A percentile compares a stretch with the other conserved stretches of the same genome.
Conservation (phyloP, 768 basidiomycete species). For the Rhizopogon vulgaris region DNA sequence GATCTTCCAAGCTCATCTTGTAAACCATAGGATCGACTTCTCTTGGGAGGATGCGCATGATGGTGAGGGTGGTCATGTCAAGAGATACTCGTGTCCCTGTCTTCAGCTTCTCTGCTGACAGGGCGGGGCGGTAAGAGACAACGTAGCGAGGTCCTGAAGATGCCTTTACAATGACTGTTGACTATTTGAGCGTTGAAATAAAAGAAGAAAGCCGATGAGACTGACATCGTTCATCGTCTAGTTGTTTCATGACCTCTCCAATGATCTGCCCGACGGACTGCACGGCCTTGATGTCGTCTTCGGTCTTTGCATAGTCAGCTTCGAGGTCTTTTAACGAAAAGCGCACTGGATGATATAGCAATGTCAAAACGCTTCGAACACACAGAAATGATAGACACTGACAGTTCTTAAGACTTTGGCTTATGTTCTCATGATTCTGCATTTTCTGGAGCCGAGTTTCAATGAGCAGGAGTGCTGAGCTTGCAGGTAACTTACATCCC, state of each 20-base stretch:
- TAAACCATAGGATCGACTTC: conserved; percentile 98
- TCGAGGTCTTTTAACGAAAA: conserved; percentile 87
- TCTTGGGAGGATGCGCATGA: conserved; percentile 96
- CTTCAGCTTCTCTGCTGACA: conserved; percentile 90
- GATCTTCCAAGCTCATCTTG: conserved; percentile 99
- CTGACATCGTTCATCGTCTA: conserved; percentile 96
- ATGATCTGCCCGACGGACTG: conserved; percentile 99
- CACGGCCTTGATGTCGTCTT: conserved; percentile 98
- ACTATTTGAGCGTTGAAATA: background rate
- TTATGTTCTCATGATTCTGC: conserved; percentile 81
- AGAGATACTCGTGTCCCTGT: conserved; percentile 91
- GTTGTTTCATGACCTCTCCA: conserved; percentile 97
- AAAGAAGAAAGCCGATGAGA: conserved; percentile 5
- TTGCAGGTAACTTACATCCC: conserved; percentile 46
- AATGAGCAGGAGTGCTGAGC: background rate
- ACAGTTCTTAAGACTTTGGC: conserved; percentile 89
- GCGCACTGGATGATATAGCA: conserved; percentile 52
- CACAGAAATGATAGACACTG: conserved; percentile 24
- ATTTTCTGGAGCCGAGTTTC: conserved; percentile 66
- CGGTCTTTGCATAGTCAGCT: conserved; percentile 88
- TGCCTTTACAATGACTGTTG: conserved; percentile 92
- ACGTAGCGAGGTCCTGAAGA: conserved; percentile 98
- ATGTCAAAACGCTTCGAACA: background rate
- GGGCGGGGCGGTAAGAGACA: conserved; percentile 90
- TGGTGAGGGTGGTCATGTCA: conserved; percentile 98